Evolutionary conservation across 2,329 filamentous ascomycete genomes (phyloP).

Genomic region (Sphaerulina populicola): DNA sequence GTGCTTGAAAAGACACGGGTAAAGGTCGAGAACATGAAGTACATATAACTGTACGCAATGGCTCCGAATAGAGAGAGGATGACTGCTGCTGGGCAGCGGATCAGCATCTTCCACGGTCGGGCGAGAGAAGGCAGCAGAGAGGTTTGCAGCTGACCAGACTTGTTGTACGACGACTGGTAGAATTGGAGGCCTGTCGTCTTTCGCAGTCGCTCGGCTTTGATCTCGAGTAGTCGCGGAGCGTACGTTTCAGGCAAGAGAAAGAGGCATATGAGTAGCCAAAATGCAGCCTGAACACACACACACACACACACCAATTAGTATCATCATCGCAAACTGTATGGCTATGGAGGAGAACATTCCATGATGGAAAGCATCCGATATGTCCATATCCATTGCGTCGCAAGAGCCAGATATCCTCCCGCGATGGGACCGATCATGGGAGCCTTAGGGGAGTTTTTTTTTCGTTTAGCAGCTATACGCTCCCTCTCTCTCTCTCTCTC

Average conservation of each 20-base stretch:
- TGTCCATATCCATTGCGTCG: slow-evolving; percentile 7
- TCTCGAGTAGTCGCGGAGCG: not conserved
- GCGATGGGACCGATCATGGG: slow-evolving; percentile 6
- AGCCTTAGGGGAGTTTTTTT: slow-evolving; percentile 22
- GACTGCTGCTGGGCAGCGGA: slow-evolving; percentile 17
- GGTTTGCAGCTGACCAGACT: not conserved
- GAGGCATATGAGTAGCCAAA: slow-evolving; percentile 3
- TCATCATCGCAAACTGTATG: not conserved
- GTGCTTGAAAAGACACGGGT: slow-evolving; percentile 41
- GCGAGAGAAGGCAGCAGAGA: not conserved
- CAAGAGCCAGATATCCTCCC: not conserved
- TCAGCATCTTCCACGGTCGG: slow-evolving; percentile 7
- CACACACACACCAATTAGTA: no score
- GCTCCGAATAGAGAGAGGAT: slow-evolving; percentile 34
- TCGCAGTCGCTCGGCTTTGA: not conserved
- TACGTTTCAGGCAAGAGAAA: slow-evolving; percentile 20
- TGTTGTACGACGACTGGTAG: slow-evolving; percentile 31
- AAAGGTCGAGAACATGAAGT: slow-evolving; percentile 46
- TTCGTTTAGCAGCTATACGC: not conserved
- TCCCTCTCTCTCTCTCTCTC: no score
- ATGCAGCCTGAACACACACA: slow-evolving; percentile 12
- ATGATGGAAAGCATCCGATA: slow-evolving; percentile 1
- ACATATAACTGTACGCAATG: slow-evolving; percentile 43
- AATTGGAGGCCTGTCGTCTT: slow-evolving; percentile 36
- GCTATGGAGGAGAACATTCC: not conserved